Base-by-base conservation (phyloP, 1,284 basidiomycete genomes). In the Agroathelia rolfsii region DNA sequence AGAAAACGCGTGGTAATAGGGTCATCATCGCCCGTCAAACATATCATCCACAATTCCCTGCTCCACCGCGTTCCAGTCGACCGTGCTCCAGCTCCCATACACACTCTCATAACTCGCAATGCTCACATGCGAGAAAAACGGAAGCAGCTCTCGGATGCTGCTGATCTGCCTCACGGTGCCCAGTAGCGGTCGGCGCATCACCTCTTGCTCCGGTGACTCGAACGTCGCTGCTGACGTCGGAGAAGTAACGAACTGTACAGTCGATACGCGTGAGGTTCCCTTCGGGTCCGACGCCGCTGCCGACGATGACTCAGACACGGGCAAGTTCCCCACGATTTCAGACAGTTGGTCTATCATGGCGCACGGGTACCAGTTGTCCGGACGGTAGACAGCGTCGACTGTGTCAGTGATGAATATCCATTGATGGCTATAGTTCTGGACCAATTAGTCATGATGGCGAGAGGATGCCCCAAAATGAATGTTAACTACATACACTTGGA, bases 341-440 rank as follows among this genome's bases (percentile, higher is more conserved):
- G 88, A 78, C 0, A 97, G 62, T 28, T 84, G 80, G 52, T 98
- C 94, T 53, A 97, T 72, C 58, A 97, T 76, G 2, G 89, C 84
- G 41, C 87, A 82, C 1, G 93, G 82, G 28, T 64, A 61, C 73
- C 83, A 92, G 27, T 78, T 68, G 42, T 92, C 81, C 0, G 87
- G 81, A 6, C 80, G 81, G 53, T 92, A 92, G 8, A 92, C 74
- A 0, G 93, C 92, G 49, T 98, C 95, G 4, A 93, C 86, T 0
- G 94, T 97, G 55, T 99, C 95, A 0, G 92, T 95, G 35, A 97
- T 78, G 51, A 98, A 98, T 47, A 96, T 85, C 94, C 95, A 99
- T 65, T 99, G 92, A 55, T 98, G 87, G 44, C 92, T 95, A 38
- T 15, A 14, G 17, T 31, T 2, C 23, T 24, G 16, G 5, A 32